These are phyloP conservation scores for Nidularia sp. DNA, from an alignment of 768 basidiomycete species.

Conservation along the genomic window DNA sequence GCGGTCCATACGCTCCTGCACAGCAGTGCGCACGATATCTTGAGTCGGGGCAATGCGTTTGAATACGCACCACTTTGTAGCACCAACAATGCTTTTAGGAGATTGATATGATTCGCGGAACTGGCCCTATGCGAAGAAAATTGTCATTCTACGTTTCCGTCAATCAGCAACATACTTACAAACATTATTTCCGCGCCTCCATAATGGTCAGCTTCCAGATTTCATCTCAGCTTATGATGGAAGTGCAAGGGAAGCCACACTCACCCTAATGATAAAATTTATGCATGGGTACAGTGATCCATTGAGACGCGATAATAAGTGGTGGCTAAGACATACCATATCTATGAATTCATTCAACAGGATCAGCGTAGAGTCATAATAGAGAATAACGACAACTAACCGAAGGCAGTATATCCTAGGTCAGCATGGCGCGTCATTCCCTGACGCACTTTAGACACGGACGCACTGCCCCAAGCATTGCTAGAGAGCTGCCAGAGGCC, in stretches of 20 bases:
- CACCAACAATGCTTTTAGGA: conserved; percentile 51
- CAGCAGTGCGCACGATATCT: conserved; percentile 52
- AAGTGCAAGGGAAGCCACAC: conserved; percentile 2
- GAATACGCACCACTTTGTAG: conserved; percentile 89
- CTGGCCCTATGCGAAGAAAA: conserved; percentile 51
- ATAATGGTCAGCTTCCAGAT: conserved; percentile 73
- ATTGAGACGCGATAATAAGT: background rate
- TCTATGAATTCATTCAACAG: conserved; percentile 16
- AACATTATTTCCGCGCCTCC: conserved; percentile 80
- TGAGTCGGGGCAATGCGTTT: conserved; percentile 45
- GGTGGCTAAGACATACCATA: conserved; percentile 24
- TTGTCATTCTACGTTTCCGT: conserved; percentile 3
- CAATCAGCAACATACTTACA: conserved; percentile 29
- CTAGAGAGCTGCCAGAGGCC: conserved; percentile 87
- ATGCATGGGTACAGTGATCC: too few species aligned
- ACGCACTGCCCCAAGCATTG: conserved; percentile 79
- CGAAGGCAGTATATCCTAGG: conserved; percentile 62
- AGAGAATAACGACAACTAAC: conserved; percentile 21
- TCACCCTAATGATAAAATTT: conserved; percentile 20
- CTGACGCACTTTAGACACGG: conserved; percentile 57
- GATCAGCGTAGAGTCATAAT: too few species aligned
- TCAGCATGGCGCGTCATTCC: conserved; percentile 65
- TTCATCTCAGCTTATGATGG: background rate
- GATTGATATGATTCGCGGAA: conserved; percentile 46
- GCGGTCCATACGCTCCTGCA: conserved; percentile 67